These are phyloP conservation scores for Mycena citricolor DNA, from an alignment of 1,284 basidiomycete species.

Conservation along the genomic window DNA sequence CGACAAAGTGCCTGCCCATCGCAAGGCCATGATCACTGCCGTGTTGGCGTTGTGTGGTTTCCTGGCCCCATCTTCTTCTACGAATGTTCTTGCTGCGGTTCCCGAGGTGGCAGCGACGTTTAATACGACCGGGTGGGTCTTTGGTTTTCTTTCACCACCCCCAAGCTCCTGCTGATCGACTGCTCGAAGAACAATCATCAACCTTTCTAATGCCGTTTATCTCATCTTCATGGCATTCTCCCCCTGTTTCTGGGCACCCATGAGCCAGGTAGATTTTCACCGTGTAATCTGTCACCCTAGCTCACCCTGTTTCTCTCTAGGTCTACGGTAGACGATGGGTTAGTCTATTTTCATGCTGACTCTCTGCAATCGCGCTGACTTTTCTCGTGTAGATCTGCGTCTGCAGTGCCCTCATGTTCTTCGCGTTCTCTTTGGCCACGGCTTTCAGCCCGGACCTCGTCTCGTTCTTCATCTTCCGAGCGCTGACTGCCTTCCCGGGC, in stretches of 20 bases:
- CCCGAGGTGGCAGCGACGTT: slow-evolving; percentile 21
- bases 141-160: too few relatives aligned
- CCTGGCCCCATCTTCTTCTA: slow-evolving; percentile 20
- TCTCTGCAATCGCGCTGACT: background rate
- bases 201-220: slow-evolving; percentile 20
- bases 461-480: slow-evolving; percentile 20
- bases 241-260: slow-evolving; percentile 22
- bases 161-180: too few relatives aligned
- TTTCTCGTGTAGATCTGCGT: slow-evolving; percentile 22
- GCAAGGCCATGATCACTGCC: slow-evolving; percentile 16
- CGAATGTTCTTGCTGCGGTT: slow-evolving; percentile 18
- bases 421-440: slow-evolving; percentile 20
- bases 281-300: background rate
- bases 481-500: slow-evolving; percentile 22
- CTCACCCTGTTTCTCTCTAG: slow-evolving; percentile 3
- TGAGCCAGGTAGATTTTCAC: slow-evolving; percentile 15
- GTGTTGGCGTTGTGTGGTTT: slow-evolving; percentile 20
- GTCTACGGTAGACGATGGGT: slow-evolving; percentile 24
- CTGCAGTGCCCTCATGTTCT: slow-evolving; percentile 17
- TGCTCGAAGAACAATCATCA: too few relatives aligned
- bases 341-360: too few relatives aligned
- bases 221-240: slow-evolving; percentile 22
- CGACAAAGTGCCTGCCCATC: slow-evolving; percentile 14
- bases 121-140: slow-evolving; percentile 17
- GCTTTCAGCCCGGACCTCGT: slow-evolving; percentile 21